These are phyloP conservation scores for Lepidium sativum DNA, from an alignment of 345 rosid species.

Conservation along the genomic window DNA sequence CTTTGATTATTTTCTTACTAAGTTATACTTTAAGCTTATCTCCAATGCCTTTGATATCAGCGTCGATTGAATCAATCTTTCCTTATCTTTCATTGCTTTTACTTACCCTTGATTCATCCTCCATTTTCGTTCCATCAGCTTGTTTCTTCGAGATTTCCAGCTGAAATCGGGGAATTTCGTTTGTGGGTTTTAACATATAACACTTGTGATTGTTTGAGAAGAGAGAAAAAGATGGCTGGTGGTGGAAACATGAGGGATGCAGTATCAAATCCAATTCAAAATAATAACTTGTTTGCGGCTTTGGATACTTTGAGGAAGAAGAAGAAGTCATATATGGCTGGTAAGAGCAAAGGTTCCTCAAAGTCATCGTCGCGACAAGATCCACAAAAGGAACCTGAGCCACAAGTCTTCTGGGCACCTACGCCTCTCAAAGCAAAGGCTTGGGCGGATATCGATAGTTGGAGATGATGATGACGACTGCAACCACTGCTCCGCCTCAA, in stretches of 20 bases:
- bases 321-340: conserved; percentile 39
- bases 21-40: too few species aligned
- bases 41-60: too few species aligned
- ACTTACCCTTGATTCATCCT: neutral
- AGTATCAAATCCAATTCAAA: conserved; percentile 46
- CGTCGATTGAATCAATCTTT: neutral
- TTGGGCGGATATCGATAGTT: conserved; percentile 52
- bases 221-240: conserved; percentile 35
- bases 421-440: conserved; percentile 39
- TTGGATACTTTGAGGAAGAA: conserved; percentile 44
- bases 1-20: too few species aligned
- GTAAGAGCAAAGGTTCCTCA: conserved; percentile 30
- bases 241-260: conserved; percentile 47
- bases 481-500: conserved; percentile 43
- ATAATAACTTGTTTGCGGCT: conserved; percentile 55
- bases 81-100: neutral
- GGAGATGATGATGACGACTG: conserved; percentile 50
- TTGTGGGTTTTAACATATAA: neutral
- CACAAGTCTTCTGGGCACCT: conserved; percentile 49
- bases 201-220: neutral
- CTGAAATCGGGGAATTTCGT: neutral
- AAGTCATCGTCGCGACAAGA: conserved; percentile 24
- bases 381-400: conserved; percentile 34
- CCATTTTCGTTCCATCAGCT: neutral
- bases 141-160: neutral